Evolutionary conservation across 2,329 filamentous ascomycete species (phyloP).

Genomic region (Beauveria sp.): DNA sequence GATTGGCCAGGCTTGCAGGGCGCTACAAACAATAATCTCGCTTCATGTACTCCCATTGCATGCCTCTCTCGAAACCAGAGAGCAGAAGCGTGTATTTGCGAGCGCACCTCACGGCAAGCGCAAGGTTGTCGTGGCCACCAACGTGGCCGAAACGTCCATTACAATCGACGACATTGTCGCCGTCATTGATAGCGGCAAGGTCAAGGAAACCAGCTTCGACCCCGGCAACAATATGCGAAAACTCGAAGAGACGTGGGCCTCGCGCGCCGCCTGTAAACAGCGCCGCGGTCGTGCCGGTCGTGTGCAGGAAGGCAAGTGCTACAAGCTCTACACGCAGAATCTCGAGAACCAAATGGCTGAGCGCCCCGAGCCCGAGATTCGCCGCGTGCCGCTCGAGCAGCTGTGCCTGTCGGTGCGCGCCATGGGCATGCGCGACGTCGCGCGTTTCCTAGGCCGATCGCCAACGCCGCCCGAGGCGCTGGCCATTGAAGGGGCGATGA

Average conservation of each 20-base stretch:
- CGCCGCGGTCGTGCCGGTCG: constrained; percentile 86
- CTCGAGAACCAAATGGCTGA: constrained; percentile 82
- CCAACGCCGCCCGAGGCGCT: constrained; percentile 80
- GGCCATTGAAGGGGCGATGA: constrained; percentile 80
- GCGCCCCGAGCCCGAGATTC: constrained; percentile 87
- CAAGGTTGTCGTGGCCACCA: constrained; percentile 91
- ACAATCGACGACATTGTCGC: constrained; percentile 96
- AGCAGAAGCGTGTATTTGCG: constrained; percentile 82
- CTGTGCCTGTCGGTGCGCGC: constrained; percentile 90
- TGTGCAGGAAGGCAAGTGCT: constrained; percentile 85
- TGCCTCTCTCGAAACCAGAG: constrained; percentile 79
- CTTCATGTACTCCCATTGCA: constrained; percentile 82
- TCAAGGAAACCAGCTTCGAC: constrained; percentile 96
- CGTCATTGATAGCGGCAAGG: constrained; percentile 89
- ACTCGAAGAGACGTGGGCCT: constrained; percentile 92
- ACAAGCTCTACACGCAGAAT: constrained; percentile 86
- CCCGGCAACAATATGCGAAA: constrained; percentile 88
- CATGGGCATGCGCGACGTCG: constrained; percentile 83
- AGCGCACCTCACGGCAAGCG: constrained; percentile 69
- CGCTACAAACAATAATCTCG: constrained; percentile 52
- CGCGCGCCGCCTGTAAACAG: constrained; percentile 88
- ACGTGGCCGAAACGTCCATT: constrained; percentile 96
- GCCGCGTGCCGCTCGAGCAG: constrained; percentile 86
- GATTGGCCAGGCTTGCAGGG: constrained; percentile 72
- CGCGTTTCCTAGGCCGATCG: constrained; percentile 72